Evolutionary conservation across 768 basidiomycete genomes (phyloP).

Genomic region (Naganishia friedmannii): DNA sequence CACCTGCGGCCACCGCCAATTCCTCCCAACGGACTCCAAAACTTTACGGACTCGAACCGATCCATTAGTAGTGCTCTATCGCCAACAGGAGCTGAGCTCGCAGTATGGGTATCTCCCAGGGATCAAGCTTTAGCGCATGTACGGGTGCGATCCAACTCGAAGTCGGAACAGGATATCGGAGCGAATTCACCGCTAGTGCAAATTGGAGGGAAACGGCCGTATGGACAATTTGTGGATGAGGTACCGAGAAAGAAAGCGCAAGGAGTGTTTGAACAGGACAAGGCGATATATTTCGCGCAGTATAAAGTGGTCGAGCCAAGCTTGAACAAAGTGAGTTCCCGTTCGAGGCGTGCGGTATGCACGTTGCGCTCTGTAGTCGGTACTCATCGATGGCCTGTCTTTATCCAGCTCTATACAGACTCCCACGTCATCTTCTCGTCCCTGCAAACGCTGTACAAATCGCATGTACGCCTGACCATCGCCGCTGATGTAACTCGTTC

Average conservation of each 20-base stretch:
- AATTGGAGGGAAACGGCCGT: slow-evolving; percentile 14
- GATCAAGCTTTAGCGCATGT: slow-evolving; percentile 11
- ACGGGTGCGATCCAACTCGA: not conserved
- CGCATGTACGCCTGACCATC: slow-evolving; percentile 7
- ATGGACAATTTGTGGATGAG: slow-evolving; percentile 12
- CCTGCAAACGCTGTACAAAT: slow-evolving; percentile 26
- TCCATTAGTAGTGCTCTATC: slow-evolving; percentile 20
- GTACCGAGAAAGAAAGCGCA: not conserved
- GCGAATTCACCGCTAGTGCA: not conserved
- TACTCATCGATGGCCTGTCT: not conserved
- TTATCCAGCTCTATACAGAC: slow-evolving; percentile 27
- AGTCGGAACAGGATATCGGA: not conserved
- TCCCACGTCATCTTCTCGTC: slow-evolving; percentile 30
- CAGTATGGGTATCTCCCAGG: slow-evolving; percentile 24
- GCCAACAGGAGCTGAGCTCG: slow-evolving; percentile 8
- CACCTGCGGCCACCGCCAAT: slow-evolving; percentile 29
- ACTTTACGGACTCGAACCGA: slow-evolving; percentile 27
- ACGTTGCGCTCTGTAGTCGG: not conserved
- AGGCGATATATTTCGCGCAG: slow-evolving; percentile 28
- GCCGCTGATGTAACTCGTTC: slow-evolving; percentile 11
- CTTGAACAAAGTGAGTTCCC: slow-evolving; percentile 27
- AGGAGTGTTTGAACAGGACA: slow-evolving; percentile 28
- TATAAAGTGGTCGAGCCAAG: slow-evolving; percentile 2
- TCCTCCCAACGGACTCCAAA: slow-evolving; percentile 7
- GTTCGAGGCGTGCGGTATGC: not conserved